These are phyloP conservation scores for Talaromyces sp. DNA, from an alignment of 2,329 filamentous ascomycete species.

Conservation along the genomic window DNA sequence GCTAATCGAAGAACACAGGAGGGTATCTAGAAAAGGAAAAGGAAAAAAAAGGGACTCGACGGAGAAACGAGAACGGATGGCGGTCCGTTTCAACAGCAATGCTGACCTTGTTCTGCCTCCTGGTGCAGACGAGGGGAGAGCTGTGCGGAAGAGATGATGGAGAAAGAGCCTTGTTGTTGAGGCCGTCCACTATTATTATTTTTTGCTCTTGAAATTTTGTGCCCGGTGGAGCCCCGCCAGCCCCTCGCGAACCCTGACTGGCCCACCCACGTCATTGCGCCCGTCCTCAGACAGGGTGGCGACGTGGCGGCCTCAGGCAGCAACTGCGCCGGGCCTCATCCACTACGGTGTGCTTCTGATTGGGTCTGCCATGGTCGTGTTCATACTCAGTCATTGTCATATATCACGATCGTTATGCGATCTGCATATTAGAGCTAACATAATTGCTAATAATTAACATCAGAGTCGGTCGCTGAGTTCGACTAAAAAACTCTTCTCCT, in stretches of 20 bases:
- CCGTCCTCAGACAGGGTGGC: conserved; percentile 9
- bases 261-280: conserved; percentile 9
- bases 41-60: conserved; percentile 1
- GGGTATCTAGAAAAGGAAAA: conserved; percentile 7
- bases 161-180: conserved; percentile 41
- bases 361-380: neutral
- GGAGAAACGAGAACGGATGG: neutral
- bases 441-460: neutral
- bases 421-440: too few relatives aligned
- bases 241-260: conserved; percentile 5
- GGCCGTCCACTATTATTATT: neutral
- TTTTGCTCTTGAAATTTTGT: conserved; percentile 8
- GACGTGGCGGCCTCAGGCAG: neutral
- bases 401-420: too few relatives aligned
- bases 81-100: neutral
- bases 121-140: neutral
- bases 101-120: neutral
- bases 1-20: conserved; percentile 9
- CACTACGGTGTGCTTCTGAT: neutral
- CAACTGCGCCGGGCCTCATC: neutral
- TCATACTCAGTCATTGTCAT: neutral
- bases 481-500: conserved; percentile 27
- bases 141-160: neutral
- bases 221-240: conserved; percentile 5
- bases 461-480: conserved; percentile 29